Evolutionary conservation across 345 rosid genomes (phyloP), one percentile per base, ranked within the genome.

Genomic region (Salix brachista): DNA sequence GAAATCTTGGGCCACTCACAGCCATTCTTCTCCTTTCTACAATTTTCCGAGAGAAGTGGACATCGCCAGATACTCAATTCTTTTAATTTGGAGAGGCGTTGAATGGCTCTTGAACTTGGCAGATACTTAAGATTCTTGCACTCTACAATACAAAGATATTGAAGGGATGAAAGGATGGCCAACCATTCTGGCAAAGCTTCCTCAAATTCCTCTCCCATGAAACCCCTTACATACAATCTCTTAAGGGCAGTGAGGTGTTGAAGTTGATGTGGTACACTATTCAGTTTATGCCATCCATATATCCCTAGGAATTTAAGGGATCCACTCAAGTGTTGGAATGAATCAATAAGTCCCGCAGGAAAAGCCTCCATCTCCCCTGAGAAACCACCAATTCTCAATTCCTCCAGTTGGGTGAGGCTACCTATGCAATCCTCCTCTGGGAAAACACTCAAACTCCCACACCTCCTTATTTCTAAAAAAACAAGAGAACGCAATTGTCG

Each of bases 161-260:
- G 13, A 26, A 73, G 67, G 8, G 76, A 60, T 3, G 76, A 60
- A 5, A 73, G 30, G 32, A 61, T 73, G 34, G 36, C 76, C 10
- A 73, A 37, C 76, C 76, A 73, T 21, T 73, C 76, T 16, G 76
- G 76, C 68, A 73, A 73, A 37, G 68, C 76, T 60, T 73, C 68
- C 36, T n/a, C 17, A 46, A 16, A 46, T 42, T 42, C 46, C 46
- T 42, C 13, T 42, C 46, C n/a, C 25, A 8, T 7, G n/a, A 56
- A 72, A 28, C 17, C 5, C n/a, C 7, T 8, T 8, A 52, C 21
- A 19, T 4, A 28, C 9, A 56, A 56, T 36, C 8, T 6, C 41
- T 32, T 50, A 25, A 72, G 41, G 18, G 25, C 19, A 72, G n/a
- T 28, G 65, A 72, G 65, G 48, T 28, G 60, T 54, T 72, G 75